These are phyloP conservation scores for Saksenaea oblongispora DNA, from an alignment of 371 early-diverging fungal genomes.

Conservation along the genomic window DNA sequence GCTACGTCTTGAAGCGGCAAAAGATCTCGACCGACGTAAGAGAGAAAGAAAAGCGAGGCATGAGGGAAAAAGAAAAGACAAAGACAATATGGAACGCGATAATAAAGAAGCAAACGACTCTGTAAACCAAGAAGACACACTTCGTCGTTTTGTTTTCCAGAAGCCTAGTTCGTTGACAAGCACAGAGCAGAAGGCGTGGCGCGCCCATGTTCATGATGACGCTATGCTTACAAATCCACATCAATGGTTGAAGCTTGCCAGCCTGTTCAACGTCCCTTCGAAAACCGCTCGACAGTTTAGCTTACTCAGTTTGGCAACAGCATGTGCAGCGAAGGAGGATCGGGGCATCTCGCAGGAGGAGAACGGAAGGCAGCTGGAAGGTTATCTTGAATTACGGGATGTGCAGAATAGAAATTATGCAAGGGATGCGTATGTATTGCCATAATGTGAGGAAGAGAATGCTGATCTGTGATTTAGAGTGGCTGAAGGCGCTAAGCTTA, in stretches of 20 bases:
- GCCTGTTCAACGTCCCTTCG: conserved; percentile 41
- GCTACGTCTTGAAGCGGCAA: conserved; percentile 12
- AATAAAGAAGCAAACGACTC: background rate
- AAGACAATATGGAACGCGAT: background rate
- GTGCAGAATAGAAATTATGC: conserved; percentile 51
- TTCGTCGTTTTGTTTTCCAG: conserved; percentile 14
- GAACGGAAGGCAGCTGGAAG: conserved; percentile 27
- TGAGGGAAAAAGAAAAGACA: conserved; percentile 1
- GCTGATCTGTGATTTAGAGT: conserved; percentile 23
- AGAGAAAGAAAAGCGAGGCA: conserved; percentile 22
- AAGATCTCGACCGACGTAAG: conserved; percentile 18
- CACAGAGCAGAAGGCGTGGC: conserved; percentile 35
- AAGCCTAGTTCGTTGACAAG: conserved; percentile 17
- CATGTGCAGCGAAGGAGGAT: conserved; percentile 13
- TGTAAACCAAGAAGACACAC: background rate
- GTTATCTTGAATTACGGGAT: conserved; percentile 41
- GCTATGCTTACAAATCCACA: conserved; percentile 44
- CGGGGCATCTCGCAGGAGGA: conserved; percentile 9
- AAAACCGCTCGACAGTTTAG: conserved; percentile 32
- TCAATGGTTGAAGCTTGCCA: conserved; percentile 45
- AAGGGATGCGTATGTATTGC: conserved; percentile 39
- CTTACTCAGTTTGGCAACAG: conserved; percentile 15
- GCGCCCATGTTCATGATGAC: conserved; percentile 33
- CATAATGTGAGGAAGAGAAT: background rate
- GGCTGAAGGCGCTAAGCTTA: conserved; percentile 37